Base-by-base conservation (phyloP, 1,284 basidiomycete species). In the Moesziomyces sp. region DNA sequence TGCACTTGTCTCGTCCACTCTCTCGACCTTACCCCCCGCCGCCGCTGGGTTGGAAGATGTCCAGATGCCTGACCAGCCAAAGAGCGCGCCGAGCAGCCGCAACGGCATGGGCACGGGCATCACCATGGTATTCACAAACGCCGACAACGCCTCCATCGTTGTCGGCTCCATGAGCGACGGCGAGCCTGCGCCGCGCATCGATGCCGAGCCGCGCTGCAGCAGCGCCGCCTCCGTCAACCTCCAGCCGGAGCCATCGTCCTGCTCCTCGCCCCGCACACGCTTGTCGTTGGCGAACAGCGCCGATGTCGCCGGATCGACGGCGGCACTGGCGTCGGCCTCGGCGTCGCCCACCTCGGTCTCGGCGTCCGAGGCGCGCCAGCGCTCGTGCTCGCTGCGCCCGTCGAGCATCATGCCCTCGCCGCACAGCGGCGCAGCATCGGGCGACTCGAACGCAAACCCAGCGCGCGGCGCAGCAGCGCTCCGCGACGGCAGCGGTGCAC, bases 91-190 rank as follows among this genome's bases (percentile, higher is more conserved):
- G 1, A 74, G 55, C 47, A 74, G 19, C 1, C 71, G 58, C 48
- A 74, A 58, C 0, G 71, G 71, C 61, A 74, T 74, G 46, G 71
- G 71, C 6, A 74, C 71, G 9, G 71, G 71, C 65, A 74, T 74
- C n/a, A 68, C 65, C 54, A 72, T 62, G n/a, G 61, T 74, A 33
- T 74, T 74, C 50, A 74, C 59, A 6, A 74, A 69, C n/a, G 71
- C 65, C 3, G 61, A 65, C 0, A 74, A 44, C 28, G 71, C 71
- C 43, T 74, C 71, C 54, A 65, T 74, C 19, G 71, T 74, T 5
- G 71, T 74, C 1, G 71, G 71, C 38, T 74, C 71, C 61, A 69
- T 58, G 9, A 65, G 45, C 28, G 59, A 59, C 3, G 30, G 48
- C 19, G 51, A 47, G 26, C 21, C 21, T 14, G n/a, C 35, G 19